Evolutionary conservation across 306 rosid species (phyloP), one percentile per base, ranked within the genome.

Genomic region (Vigna radiata): DNA sequence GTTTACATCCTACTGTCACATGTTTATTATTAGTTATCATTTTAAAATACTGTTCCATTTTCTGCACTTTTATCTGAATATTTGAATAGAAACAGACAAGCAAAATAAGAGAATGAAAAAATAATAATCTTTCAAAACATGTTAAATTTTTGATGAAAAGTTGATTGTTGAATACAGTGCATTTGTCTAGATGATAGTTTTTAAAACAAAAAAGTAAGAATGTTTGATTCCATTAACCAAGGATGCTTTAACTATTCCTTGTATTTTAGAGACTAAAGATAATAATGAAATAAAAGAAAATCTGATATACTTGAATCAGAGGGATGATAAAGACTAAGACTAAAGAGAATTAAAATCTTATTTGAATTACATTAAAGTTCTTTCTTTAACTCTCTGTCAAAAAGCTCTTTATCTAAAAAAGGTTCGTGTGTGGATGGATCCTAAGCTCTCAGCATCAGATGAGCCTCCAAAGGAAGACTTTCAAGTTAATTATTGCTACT

Each of bases 401-500:
- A 68, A 75, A 81, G 72, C 72, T 75, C 72, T 74, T 56, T 68
- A 46, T 31, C 46, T 53, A 58, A 23, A 27, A 25, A 73, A 8
- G 56, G 13, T 1, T 41, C 9, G 19, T 11, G 48, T 52, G 69
- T 65, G 64, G 86, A 52, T 67, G 86, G 78, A 79, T 83, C 81
- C 83, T 69, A 83, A 70, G 81, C 48, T 46, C 50, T 13, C 43
- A 61, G 74, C 77, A 78, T 62, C 66, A 12, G 41, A 69, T 21
- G 59, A 72, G 19, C 39, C 73, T 72, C 67, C 73, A 73, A 81
- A 70, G 43, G 52, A 60, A 67, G 63, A 73, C 80, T 66, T 77
- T 66, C 25, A 52, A 73, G 77, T 78, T 72, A 73, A 73, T 78
- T 78, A 78, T 83, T 73, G 70, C 73, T 60, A 47, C 86, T 78